Conservation (phyloP, 2,329 filamentous ascomycete genomes). For the Aspergillus sp. region DNA sequence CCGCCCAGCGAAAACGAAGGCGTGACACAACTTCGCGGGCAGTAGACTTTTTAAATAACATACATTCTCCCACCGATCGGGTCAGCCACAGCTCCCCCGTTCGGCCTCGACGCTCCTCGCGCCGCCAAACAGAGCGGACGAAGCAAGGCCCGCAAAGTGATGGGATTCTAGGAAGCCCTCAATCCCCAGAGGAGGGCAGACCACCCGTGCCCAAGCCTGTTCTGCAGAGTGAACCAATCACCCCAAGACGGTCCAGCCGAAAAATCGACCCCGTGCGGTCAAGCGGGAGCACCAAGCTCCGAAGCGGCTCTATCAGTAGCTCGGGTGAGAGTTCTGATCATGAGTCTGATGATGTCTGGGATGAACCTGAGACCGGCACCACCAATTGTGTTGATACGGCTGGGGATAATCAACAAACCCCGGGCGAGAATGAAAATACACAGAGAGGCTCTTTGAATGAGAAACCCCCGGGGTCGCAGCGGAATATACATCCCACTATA, state of each 20-base stretch:
- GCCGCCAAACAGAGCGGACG: not conserved
- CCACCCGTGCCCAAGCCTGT: not conserved
- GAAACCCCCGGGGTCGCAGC: too few relatives aligned
- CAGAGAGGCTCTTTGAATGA: not conserved
- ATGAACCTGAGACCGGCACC: too few relatives aligned
- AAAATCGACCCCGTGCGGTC: not conserved
- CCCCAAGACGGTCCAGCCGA: constrained; percentile 13
- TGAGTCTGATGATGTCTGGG: not conserved
- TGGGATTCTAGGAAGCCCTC: constrained; percentile 9
- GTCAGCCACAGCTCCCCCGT: not conserved
- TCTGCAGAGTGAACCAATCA: not conserved
- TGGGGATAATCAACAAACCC: not conserved
- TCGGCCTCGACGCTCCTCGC: constrained; percentile 6
- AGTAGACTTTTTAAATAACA: constrained; percentile 22
- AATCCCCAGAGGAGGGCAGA: constrained; percentile 3
- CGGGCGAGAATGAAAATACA: not conserved
- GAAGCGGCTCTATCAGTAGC: not conserved
- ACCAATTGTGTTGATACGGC: too few relatives aligned
- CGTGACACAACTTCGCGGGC: constrained; percentile 14
- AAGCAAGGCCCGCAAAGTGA: constrained; percentile 3
- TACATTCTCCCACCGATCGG: constrained; percentile 9
- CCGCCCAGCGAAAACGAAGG: constrained; percentile 12
- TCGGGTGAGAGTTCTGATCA: not conserved
- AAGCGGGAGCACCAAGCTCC: not conserved
- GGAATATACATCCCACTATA: too few relatives aligned